phyloP scores from a whole-genome alignment of 768 basidiomycete genomes.

The Rhodotorula babjevae region DNA sequence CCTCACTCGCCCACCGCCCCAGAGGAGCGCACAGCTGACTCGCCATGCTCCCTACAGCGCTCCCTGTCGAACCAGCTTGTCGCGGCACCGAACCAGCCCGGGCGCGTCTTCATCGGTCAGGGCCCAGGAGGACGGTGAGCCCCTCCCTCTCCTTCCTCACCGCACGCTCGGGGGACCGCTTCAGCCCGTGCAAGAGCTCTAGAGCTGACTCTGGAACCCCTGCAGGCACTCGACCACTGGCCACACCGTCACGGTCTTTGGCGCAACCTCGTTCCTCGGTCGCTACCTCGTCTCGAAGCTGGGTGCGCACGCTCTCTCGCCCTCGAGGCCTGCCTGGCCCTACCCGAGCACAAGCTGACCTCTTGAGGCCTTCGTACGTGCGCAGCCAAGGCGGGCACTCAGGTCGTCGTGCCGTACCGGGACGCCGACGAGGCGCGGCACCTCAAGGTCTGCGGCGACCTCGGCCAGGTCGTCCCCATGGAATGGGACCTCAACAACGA shows the following conservation, averaged over 20 bases:
- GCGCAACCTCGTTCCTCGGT: constrained; percentile 90
- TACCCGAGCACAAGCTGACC: not conserved
- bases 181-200: not conserved
- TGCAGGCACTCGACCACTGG: constrained; percentile 53
- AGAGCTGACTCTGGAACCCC: not conserved
- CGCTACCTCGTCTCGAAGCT: constrained; percentile 90
- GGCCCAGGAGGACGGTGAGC: constrained; percentile 37
- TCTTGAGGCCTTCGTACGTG: too few relatives aligned
- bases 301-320: constrained; percentile 54
- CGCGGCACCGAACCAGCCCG: constrained; percentile 27
- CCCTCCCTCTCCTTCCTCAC: not conserved
- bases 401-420: constrained; percentile 89
- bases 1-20: not conserved
- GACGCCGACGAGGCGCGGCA: constrained; percentile 88
- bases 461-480: constrained; percentile 93
- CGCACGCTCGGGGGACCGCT: not conserved
- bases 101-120: constrained; percentile 14
- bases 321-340: too few relatives aligned
- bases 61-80: constrained; percentile 12
- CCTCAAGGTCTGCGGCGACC: constrained; percentile 88
- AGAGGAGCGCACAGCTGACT: not conserved
- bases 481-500: constrained; percentile 94
- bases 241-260: constrained; percentile 93
- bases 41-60: constrained; percentile 5
- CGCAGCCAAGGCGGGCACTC: constrained; percentile 80